Percentiles rank a stretch among this genome's conserved stretches.
These are phyloP conservation scores for Penicillium diatomitis DNA, from an alignment of 495 filamentous ascomycete species.

Conservation along the genomic window DNA sequence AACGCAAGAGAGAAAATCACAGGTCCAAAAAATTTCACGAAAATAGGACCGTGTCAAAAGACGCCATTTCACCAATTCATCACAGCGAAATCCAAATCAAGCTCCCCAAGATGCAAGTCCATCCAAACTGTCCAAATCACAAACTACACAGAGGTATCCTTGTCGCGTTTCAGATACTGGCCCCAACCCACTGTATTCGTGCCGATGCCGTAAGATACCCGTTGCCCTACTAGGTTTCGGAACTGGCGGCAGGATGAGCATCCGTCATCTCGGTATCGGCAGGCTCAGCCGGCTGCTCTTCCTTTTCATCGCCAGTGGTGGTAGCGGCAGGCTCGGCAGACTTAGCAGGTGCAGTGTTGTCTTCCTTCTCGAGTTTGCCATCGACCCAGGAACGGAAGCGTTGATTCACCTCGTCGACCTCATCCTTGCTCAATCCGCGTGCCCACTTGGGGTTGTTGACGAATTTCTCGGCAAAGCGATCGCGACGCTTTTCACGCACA, in stretches of 20 bases:
- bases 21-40: too few relatives aligned
- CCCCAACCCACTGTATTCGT: too few relatives aligned
- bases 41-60: too few relatives aligned
- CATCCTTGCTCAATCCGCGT: slow-evolving; percentile 57
- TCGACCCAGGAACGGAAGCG: slow-evolving; percentile 44
- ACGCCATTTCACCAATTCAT: too few relatives aligned
- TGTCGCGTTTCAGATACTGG: too few relatives aligned
- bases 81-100: too few relatives aligned
- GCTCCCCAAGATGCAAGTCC: too few relatives aligned
- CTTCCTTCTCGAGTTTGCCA: slow-evolving; percentile 19
- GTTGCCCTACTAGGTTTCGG: too few relatives aligned
- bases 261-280: slow-evolving; percentile 34
- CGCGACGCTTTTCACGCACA: slow-evolving; percentile 46
- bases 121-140: too few relatives aligned
- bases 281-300: slow-evolving; percentile 1
- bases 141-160: too few relatives aligned
- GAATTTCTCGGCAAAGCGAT: slow-evolving; percentile 61
- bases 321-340: background rate
- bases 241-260: slow-evolving; percentile 11
- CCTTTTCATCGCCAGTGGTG: background rate
- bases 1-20: too few relatives aligned
- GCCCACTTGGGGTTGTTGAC: slow-evolving; percentile 71
- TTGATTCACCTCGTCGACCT: slow-evolving; percentile 60
- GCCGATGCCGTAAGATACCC: too few relatives aligned
- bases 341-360: slow-evolving; percentile 7